Evolutionary conservation across 352 stramenopile genomes (phyloP), one percentile per base, ranked within the genome.

Genomic region (Blastocystis sp.): DNA sequence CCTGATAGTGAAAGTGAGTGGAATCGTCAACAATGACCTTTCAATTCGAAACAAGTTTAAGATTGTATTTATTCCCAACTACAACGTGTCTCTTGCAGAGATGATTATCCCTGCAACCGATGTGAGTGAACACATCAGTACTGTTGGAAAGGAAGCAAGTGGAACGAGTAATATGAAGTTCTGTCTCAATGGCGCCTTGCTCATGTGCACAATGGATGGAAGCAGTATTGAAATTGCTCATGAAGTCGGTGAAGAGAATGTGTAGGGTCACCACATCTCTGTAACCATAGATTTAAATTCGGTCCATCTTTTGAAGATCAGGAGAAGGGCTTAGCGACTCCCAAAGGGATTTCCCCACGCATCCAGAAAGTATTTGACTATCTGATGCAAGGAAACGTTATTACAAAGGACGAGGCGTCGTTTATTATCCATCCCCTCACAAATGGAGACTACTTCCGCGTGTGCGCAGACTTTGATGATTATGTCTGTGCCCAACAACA

Each of bases 101-200:
- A n/a, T 89, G 21, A 90, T 90, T 46, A 89, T 90, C 54, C 88
- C 88, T 2, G 88, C 54, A 9, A 65, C 54, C 12, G 88, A 90
- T 24, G 35, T 90, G 0, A 83, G 46, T 42, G 42, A 90, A 52
- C 88, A 90, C 39, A 89, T 90, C 63, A 83, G 43, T 59, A 89
- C 77, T 7, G 88, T 88, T 6, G 88, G 88, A 7, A 90, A 69
- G 51, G 88, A 90, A 32, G 88, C 88, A 54, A 81, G 42, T 19
- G 88, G 88, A 6, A 89, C 87, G 43, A 88, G 78, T 67, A 90
- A 89, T 74, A 90, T 90, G 88, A 90, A 90, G 85, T 90, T 90
- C 46, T 58, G 78, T 35, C 89, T 90, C 58, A 90, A 90, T 66
- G 88, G 88, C 16, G 80, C 69, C 0, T 80, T 90, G 21, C 88